These are phyloP conservation scores for Aureobasidium sp. DNA, from an alignment of 2,329 filamentous ascomycete species.

Conservation along the genomic window DNA sequence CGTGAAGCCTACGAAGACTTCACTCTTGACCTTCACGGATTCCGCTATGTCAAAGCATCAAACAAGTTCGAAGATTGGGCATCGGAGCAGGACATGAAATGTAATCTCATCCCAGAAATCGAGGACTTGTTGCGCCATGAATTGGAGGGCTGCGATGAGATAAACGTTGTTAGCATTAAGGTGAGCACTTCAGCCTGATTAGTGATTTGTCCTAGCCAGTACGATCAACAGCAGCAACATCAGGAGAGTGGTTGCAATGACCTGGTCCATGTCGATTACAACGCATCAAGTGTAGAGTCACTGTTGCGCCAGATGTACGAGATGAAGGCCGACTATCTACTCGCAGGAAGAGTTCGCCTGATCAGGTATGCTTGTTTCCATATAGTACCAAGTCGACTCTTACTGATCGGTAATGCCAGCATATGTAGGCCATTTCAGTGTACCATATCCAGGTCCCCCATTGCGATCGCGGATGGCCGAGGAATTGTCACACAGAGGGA, in stretches of 20 bases:
- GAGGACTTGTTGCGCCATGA: slow-evolving; percentile 19
- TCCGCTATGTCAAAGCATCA: slow-evolving; percentile 19
- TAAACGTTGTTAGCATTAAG: slow-evolving; percentile 21
- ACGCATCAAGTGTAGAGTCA: slow-evolving; percentile 21
- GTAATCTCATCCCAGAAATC: slow-evolving; percentile 18
- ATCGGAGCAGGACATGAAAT: slow-evolving; percentile 17
- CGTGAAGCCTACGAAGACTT: slow-evolving; percentile 17
- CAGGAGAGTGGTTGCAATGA: slow-evolving; percentile 16
- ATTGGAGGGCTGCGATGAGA: slow-evolving; percentile 22
- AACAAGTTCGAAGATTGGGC: slow-evolving; percentile 18
- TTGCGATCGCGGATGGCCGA: slow-evolving; percentile 23
- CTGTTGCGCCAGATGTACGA: slow-evolving; percentile 22
- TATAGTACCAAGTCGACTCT: background rate
- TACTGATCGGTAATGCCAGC: background rate
- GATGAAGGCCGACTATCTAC: slow-evolving; percentile 22
- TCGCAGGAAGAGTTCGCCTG: slow-evolving; percentile 18
- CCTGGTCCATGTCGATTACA: slow-evolving; percentile 24
- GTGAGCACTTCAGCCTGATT: background rate
- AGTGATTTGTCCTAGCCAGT: background rate
- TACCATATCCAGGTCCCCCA: slow-evolving; percentile 21
- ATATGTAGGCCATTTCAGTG: slow-evolving; percentile 18
- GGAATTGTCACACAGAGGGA: slow-evolving; percentile 18
- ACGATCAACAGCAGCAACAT: background rate
- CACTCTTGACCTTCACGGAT: slow-evolving; percentile 21
- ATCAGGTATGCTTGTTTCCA: slow-evolving; percentile 16